Evolutionary conservation across 176 grass and related monocot species (phyloP).

Genomic region (Juncus effusus): DNA sequence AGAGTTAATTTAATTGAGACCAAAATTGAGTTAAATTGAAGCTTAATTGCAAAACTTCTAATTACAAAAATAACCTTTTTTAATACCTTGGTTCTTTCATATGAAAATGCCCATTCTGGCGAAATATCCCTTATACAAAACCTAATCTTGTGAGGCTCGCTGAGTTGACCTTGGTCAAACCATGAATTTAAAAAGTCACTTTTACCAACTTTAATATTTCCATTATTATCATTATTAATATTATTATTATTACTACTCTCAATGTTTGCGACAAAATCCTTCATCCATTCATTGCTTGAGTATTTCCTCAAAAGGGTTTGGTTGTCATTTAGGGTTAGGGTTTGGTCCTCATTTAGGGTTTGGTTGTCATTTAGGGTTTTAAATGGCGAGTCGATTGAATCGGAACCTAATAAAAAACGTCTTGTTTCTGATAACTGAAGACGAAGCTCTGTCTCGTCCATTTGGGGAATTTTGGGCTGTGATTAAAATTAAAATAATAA

Average conservation of each 20-base stretch:
- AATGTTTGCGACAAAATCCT: conserved; percentile 26
- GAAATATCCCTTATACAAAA: conserved; percentile 82
- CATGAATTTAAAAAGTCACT: conserved; percentile 24
- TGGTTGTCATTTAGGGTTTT: conserved; percentile 9
- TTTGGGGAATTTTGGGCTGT: conserved; percentile 33
- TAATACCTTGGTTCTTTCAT: conserved; percentile 69
- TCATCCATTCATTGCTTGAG: conserved; percentile 52
- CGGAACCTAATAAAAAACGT: conserved; percentile 75
- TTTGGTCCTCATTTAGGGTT: neutral
- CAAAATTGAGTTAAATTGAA: too few relatives aligned
- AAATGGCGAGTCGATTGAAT: conserved; percentile 46
- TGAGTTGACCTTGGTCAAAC: conserved; percentile 49
- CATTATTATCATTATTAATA: neutral
- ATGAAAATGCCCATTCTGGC: conserved; percentile 93
- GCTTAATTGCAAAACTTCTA: too few relatives aligned
- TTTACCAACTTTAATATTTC: too few relatives aligned
- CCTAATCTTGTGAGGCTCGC: conserved; percentile 36
- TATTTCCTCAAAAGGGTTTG: conserved; percentile 17
- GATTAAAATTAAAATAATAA: neutral
- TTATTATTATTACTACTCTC: conserved; percentile 29
- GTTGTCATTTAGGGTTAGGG: conserved; percentile 24
- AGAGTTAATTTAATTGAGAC: too few relatives aligned
- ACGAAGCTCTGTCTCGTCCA: conserved; percentile 45
- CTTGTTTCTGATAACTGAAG: conserved; percentile 71
- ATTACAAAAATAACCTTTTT: too few relatives aligned